phyloP scores from a whole-genome alignment of 768 basidiomycete species.

The Podaxis sp. region DNA sequence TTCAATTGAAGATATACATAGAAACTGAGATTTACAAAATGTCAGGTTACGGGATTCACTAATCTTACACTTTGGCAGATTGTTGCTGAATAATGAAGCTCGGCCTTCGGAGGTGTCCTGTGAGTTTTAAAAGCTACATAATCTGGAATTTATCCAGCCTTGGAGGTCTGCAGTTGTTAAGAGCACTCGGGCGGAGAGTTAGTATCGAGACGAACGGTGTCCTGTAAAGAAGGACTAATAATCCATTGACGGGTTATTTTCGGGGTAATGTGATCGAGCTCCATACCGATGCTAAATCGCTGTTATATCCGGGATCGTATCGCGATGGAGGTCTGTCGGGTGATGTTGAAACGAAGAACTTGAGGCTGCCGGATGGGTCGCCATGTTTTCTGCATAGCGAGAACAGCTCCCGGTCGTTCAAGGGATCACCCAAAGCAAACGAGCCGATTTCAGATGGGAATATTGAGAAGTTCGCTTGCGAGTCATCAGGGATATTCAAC shows the following conservation, averaged over 20 bases:
- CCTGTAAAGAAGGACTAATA: constrained; percentile 6
- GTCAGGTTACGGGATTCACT: constrained; percentile 14
- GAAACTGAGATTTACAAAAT: constrained; percentile 13
- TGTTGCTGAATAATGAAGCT: background rate
- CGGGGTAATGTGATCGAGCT: background rate
- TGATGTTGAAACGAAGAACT: constrained; percentile 49
- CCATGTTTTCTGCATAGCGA: constrained; percentile 43
- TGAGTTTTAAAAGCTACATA: background rate
- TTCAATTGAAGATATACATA: constrained; percentile 12
- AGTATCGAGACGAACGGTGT: background rate
- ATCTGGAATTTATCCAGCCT: background rate
- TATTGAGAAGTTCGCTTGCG: constrained; percentile 39
- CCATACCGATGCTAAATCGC: constrained; percentile 15
- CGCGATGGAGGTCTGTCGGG: constrained; percentile 39
- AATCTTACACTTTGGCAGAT: constrained; percentile 15
- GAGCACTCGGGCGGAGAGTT: background rate
- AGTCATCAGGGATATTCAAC: constrained; percentile 45
- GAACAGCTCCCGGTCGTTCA: constrained; percentile 41
- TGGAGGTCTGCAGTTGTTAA: background rate
- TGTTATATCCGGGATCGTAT: constrained; percentile 21
- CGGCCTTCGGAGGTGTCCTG: background rate
- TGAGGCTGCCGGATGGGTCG: constrained; percentile 48
- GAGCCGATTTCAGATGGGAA: constrained; percentile 50
- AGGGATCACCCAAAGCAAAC: constrained; percentile 39
- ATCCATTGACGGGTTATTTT: background rate